Evolutionary conservation across 305 asterid genomes (phyloP).

Genomic region (Rubia peregrina): DNA sequence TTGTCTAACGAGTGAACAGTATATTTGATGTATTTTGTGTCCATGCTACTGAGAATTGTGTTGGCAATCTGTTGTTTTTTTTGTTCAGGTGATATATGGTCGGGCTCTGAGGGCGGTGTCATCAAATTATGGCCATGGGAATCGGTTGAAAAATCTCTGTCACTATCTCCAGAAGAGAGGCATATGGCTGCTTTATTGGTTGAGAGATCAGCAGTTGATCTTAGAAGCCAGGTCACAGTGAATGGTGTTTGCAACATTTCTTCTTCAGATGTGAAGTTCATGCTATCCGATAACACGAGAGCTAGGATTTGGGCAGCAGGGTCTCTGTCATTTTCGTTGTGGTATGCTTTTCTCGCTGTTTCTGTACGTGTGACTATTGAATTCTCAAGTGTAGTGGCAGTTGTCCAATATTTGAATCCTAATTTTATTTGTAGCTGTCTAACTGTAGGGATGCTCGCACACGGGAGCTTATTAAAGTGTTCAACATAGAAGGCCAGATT

Average conservation of each 20-base stretch:
- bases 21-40: not conserved
- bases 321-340: constrained; percentile 62
- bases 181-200: constrained; percentile 87
- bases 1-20: not conserved
- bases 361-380: not conserved
- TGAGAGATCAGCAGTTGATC: constrained; percentile 70
- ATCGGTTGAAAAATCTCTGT: constrained; percentile 68
- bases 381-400: not conserved
- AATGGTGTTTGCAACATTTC: constrained; percentile 78
- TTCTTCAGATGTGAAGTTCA: constrained; percentile 74
- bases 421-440: constrained; percentile 19
- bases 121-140: constrained; percentile 94
- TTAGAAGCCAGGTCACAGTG: constrained; percentile 71
- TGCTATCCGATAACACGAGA: constrained; percentile 55
- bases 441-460: constrained; percentile 89
- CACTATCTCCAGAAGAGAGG: constrained; percentile 70
- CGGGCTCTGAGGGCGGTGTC: constrained; percentile 78
- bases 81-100: constrained; percentile 79
- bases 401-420: constrained; percentile 13
- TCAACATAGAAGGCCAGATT: constrained; percentile 70
- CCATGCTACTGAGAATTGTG: not conserved
- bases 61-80: constrained; percentile 7
- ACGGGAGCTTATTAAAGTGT: constrained; percentile 78
- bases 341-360: constrained; percentile 34
- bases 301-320: constrained; percentile 86